phyloP scores from a whole-genome alignment of 345 rosid species.

The Erucastrum elatum region DNA sequence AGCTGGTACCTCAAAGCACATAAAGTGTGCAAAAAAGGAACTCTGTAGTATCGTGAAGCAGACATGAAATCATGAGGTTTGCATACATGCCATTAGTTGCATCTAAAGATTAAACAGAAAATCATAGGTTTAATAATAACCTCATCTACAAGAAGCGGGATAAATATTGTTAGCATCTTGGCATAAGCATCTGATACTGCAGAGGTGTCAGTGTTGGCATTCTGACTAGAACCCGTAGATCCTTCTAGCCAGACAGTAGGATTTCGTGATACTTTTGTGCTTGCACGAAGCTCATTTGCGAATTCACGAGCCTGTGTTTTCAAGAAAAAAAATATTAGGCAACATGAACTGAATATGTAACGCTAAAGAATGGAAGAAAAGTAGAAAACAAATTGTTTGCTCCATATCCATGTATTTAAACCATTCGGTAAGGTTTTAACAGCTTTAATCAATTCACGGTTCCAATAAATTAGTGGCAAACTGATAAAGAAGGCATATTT shows the following conservation, averaged over 20 bases:
- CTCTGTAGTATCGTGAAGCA: slow-evolving; percentile 66
- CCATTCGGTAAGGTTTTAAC: slow-evolving; percentile 3
- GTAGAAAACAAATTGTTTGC: not conserved
- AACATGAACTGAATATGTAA: slow-evolving; percentile 4
- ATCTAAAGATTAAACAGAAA: slow-evolving; percentile 13
- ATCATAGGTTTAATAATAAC: slow-evolving; percentile 42
- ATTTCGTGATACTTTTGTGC: slow-evolving; percentile 93
- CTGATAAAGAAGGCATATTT: slow-evolving; percentile 3
- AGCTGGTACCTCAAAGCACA: slow-evolving; percentile 99
- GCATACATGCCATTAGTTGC: not conserved
- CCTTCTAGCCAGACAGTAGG: slow-evolving; percentile 98
- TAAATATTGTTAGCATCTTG: slow-evolving; percentile 91
- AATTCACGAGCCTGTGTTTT: slow-evolving; percentile 88
- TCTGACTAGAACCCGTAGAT: slow-evolving; percentile 76
- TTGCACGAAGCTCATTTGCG: slow-evolving; percentile 99
- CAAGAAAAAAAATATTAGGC: not conserved
- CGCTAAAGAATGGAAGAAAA: not conserved
- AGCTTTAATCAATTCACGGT: not conserved
- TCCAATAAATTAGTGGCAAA: slow-evolving; percentile 1
- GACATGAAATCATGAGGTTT: slow-evolving; percentile 12
- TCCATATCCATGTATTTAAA: slow-evolving; percentile 1
- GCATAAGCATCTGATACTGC: slow-evolving; percentile 97
- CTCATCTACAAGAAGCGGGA: slow-evolving; percentile 99
- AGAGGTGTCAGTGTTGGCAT: slow-evolving; percentile 70
- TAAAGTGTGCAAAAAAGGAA: slow-evolving; percentile 97